A percentile compares a stretch with the other conserved stretches of the same genome.
phyloP scores from a whole-genome alignment of 768 basidiomycete genomes.

The Leccinum boreale region DNA sequence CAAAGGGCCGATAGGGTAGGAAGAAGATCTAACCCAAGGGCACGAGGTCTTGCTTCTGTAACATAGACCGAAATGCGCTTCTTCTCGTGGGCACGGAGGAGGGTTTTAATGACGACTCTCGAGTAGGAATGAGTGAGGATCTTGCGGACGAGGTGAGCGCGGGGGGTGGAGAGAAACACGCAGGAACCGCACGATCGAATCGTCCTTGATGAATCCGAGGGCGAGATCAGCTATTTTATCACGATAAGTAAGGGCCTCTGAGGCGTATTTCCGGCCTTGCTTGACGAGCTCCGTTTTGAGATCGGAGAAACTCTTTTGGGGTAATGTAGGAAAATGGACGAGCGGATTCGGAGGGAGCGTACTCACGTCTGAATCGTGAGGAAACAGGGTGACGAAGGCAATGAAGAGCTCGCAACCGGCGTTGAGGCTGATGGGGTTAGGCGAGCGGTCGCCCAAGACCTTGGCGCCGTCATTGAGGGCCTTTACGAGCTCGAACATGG shows the following conservation, averaged over 20 bases:
- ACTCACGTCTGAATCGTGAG: slow-evolving; percentile 77
- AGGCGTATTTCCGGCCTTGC: slow-evolving; percentile 75
- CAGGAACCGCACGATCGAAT: slow-evolving; percentile 63
- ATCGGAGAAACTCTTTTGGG: slow-evolving; percentile 69
- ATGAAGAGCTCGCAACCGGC: slow-evolving; percentile 92
- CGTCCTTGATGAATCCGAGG: slow-evolving; percentile 93
- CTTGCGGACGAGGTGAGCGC: slow-evolving; percentile 39
- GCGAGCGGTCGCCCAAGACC: slow-evolving; percentile 54
- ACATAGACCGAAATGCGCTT: slow-evolving; percentile 98
- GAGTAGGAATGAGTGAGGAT: slow-evolving; percentile 98
- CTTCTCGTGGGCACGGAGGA: slow-evolving; percentile 83
- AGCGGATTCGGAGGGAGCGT: slow-evolving; percentile 12
- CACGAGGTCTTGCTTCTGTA: slow-evolving; percentile 90
- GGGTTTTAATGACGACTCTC: slow-evolving; percentile 89
- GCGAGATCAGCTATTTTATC: slow-evolving; percentile 85
- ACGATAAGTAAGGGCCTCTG: slow-evolving; percentile 80
- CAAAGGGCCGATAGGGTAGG: neutral
- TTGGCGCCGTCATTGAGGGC: slow-evolving; percentile 76
- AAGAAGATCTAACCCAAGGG: slow-evolving; percentile 64
- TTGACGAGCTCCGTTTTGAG: slow-evolving; percentile 80
- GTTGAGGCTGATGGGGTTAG: slow-evolving; percentile 79
- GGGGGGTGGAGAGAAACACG: slow-evolving; percentile 13
- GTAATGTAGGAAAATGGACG: slow-evolving; percentile 3
- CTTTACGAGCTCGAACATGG: slow-evolving; percentile 89
- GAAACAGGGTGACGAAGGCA: slow-evolving; percentile 81